Base-by-base conservation (phyloP, 768 basidiomycete species). In the Rhodotorula graminis region DNA sequence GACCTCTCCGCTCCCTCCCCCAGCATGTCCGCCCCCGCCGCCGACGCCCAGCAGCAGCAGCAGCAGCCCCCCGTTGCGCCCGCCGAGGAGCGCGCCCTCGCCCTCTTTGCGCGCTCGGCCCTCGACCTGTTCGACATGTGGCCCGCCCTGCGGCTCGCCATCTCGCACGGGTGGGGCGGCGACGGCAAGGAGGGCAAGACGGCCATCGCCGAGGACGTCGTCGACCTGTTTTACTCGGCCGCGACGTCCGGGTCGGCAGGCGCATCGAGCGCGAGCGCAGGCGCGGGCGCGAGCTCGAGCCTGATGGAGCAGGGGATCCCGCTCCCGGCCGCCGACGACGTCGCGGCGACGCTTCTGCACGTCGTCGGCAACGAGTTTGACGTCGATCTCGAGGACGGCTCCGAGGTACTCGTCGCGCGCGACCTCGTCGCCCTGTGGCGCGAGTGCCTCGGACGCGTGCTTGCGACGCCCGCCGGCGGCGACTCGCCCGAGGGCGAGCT, bases 361-460 rank as follows among this genome's bases (percentile, higher is more conserved):
- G 86, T 91, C 60, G 88, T 96, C 85, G 83, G 84, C 15, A 92
- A 96, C 77, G 94, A 96, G 79, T 97, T 92, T 77, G 92, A 93
- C 31, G 85, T 87, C 23, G 82, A 85, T 19, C 82, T 97, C 33
- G 93, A 96, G 75, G 95, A 98, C 77, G 91, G 86, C 29, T 93
- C 91, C 66, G 88, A 88, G 2, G 87, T 88, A 69, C 82, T 80
- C 7, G 88, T 97, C 56, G 89, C 92, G 19, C 82, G 79, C 74
- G 91, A 93, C 77, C 83, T 93, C 46, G 84, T 91, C 44, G 81
- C 78, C 52, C 81, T 93, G 40, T 93, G 91, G 88, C 69, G 73
- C 50, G 79, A 80, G 58, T 59, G 80, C 53, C 65, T 80, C 6
- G 31, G 15, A 44, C 75, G 42, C 25, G 75, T 72, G 1, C 59